phyloP scores from a whole-genome alignment of 2,329 filamentous ascomycete genomes.

The Beauveria rudraprayagi region DNA sequence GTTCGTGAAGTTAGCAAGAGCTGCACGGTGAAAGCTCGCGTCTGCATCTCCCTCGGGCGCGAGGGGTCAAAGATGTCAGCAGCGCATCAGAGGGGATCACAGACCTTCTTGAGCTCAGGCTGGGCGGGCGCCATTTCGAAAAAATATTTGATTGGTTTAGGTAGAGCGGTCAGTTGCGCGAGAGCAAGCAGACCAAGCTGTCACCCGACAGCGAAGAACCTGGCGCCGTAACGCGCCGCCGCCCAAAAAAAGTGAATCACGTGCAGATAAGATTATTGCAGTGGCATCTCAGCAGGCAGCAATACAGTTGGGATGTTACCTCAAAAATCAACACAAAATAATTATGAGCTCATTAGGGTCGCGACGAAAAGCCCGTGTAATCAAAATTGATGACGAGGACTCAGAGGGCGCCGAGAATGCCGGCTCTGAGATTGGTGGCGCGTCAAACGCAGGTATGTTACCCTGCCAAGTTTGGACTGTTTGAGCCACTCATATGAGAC shows the following conservation, averaged over 20 bases:
- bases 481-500: conserved; percentile 1
- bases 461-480: neutral
- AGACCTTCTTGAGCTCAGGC: conserved; percentile 96
- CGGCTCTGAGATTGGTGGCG: conserved; percentile 17
- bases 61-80: neutral
- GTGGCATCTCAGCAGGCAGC: neutral
- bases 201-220: conserved; percentile 3
- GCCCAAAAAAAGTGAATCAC: conserved; percentile 30
- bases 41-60: neutral
- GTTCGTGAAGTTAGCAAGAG: conserved; percentile 19
- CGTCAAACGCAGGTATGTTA: conserved; percentile 31
- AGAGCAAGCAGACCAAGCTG: neutral
- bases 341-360: conserved; percentile 47
- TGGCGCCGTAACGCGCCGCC: conserved; percentile 12
- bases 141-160: conserved; percentile 18
- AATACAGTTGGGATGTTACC: neutral
- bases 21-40: neutral
- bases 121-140: conserved; percentile 93
- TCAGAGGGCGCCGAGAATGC: conserved; percentile 27
- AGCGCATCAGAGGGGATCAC: neutral
- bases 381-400: conserved; percentile 62
- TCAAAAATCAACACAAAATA: conserved; percentile 10
- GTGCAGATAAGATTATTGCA: conserved; percentile 40
- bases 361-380: conserved; percentile 67
- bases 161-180: neutral